These are phyloP conservation scores for Ceratocystis albifundus DNA, from an alignment of 2,329 filamentous ascomycete genomes.

Conservation along the genomic window DNA sequence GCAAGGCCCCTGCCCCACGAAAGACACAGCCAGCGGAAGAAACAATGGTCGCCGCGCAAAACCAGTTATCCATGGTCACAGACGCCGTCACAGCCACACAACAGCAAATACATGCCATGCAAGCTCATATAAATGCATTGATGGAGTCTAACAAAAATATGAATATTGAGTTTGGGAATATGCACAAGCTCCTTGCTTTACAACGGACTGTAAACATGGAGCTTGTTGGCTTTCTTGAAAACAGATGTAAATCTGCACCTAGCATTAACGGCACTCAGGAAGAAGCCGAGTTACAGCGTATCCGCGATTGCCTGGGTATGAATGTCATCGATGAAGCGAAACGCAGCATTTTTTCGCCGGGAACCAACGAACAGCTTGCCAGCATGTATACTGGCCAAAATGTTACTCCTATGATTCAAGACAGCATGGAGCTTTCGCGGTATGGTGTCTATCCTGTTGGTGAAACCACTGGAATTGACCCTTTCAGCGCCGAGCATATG, in stretches of 20 bases:
- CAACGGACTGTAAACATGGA: constrained; percentile 48
- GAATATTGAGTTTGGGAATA: constrained; percentile 47
- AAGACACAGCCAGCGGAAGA: constrained; percentile 60
- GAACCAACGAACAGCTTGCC: constrained; percentile 18
- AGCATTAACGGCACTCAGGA: constrained; percentile 21
- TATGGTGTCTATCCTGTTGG: constrained; percentile 83
- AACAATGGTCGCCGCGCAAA: constrained; percentile 74
- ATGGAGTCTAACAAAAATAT: constrained; percentile 50
- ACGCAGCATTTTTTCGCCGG: constrained; percentile 19
- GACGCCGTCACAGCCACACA: constrained; percentile 19
- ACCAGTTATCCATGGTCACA: constrained; percentile 32
- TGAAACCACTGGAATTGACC: constrained; percentile 82
- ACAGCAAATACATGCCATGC: constrained; percentile 47
- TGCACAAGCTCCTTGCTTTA: constrained; percentile 49
- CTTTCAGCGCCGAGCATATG: constrained; percentile 87
- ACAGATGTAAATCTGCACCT: constrained; percentile 20
- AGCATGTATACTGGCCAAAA: constrained; percentile 20
- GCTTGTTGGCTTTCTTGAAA: constrained; percentile 42
- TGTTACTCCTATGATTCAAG: constrained; percentile 39
- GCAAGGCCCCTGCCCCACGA: constrained; percentile 84
- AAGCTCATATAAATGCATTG: constrained; percentile 74
- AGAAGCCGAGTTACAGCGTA: constrained; percentile 38
- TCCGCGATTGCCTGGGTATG: constrained; percentile 31
- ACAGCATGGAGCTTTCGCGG: constrained; percentile 44
- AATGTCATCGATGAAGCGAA: constrained; percentile 14